Evolutionary conservation across 805 yeast genomes (phyloP).

Genomic region (Metschnikowia sp.): DNA sequence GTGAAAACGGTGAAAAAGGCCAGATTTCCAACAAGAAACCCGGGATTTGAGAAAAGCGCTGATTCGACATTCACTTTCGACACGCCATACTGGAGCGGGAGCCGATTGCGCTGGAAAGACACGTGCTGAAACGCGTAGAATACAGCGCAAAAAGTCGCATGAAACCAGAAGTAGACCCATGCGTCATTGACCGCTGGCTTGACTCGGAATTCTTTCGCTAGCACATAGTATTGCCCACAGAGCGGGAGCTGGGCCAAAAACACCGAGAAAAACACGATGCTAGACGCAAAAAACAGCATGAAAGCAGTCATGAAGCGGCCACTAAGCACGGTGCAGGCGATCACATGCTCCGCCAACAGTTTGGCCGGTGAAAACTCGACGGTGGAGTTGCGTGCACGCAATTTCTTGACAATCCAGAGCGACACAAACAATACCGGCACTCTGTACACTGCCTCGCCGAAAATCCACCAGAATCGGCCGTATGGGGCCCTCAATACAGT

Average conservation of each 20-base stretch:
- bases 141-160: conserved; percentile 36
- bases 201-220: conserved; percentile 38
- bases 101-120: conserved; percentile 52
- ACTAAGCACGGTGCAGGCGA: conserved; percentile 13
- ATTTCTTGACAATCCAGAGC: conserved; percentile 24
- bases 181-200: conserved; percentile 39
- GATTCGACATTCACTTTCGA: conserved; percentile 39
- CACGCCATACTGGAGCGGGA: conserved; percentile 41
- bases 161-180: conserved; percentile 51
- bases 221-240: conserved; percentile 22
- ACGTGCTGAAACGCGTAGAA: conserved; percentile 51
- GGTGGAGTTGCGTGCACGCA: conserved; percentile 24
- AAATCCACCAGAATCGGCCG: conserved; percentile 24
- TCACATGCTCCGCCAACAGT: conserved; percentile 32
- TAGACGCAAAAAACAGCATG: conserved; percentile 7
- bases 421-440: conserved; percentile 32
- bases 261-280: conserved; percentile 19
- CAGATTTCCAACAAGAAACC: conserved; percentile 36
- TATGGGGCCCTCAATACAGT: conserved; percentile 26
- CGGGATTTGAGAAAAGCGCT: conserved; percentile 24
- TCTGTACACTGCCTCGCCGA: conserved; percentile 23
- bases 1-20: conserved; percentile 28
- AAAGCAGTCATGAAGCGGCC: conserved; percentile 17
- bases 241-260: conserved; percentile 29
- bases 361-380: conserved; percentile 32